These are phyloP conservation scores for Suillus weaverae DNA, from an alignment of 768 basidiomycete genomes.

Conservation along the genomic window DNA sequence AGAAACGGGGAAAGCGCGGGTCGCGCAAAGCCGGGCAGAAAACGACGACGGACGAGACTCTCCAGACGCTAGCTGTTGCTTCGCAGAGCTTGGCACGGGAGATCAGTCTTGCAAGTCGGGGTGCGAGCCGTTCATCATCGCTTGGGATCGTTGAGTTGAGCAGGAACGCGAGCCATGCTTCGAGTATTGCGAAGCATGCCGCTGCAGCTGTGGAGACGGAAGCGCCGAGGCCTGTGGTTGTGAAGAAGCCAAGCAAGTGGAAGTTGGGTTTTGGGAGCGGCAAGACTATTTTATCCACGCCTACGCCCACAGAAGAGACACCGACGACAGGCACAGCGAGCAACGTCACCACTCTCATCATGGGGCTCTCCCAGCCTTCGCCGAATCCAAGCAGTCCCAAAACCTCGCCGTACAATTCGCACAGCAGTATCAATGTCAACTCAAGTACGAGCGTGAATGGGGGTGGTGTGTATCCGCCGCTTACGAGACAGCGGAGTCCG, in stretches of 20 bases:
- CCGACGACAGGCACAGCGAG: conserved; percentile 62
- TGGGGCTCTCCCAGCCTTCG: conserved; percentile 58
- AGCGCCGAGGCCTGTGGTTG: conserved; percentile 21
- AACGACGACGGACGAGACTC: conserved; percentile 50
- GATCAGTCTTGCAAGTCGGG: conserved; percentile 56
- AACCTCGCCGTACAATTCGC: background rate
- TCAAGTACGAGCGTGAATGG: conserved; percentile 10
- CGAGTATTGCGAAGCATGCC: conserved; percentile 35
- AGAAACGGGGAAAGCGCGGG: conserved; percentile 82
- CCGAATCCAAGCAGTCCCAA: conserved; percentile 11
- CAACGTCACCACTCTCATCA: conserved; percentile 75
- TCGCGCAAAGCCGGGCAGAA: conserved; percentile 76
- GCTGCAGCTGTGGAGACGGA: conserved; percentile 10
- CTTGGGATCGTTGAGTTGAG: conserved; percentile 27
- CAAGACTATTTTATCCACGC: conserved; percentile 51
- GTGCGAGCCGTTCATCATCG: conserved; percentile 45
- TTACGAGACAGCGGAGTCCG: conserved; percentile 33
- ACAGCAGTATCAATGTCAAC: background rate
- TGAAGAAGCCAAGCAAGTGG: conserved; percentile 77
- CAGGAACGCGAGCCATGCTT: conserved; percentile 22
- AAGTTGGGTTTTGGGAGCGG: conserved; percentile 59
- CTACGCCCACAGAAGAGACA: conserved; percentile 35
- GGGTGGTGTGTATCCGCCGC: conserved; percentile 18
- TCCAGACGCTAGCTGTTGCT: conserved; percentile 73
- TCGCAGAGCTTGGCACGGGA: conserved; percentile 84